Evolutionary conservation across 2,329 filamentous ascomycete genomes (phyloP), one percentile per base, ranked within the genome.

Genomic region (Zymoseptoria pseudotritici): DNA sequence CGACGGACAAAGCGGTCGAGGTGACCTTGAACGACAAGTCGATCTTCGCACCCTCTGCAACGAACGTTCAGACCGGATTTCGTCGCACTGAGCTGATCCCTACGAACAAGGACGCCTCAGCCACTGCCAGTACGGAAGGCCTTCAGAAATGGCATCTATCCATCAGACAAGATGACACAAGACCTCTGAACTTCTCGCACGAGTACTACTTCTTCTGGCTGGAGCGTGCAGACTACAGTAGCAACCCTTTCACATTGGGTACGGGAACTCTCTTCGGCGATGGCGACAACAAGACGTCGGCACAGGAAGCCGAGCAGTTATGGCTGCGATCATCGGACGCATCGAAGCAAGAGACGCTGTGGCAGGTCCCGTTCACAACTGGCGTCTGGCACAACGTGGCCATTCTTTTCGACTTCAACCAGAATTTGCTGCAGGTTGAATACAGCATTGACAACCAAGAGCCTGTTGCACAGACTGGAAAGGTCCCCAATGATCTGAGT

Each of bases 71-170:
- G 71, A 73, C 73, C 2, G 84, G 84, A 20, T 86, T 87, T 75
- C 79, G 84, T 50, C 82, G 84, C 63, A 82, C 81, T 1, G 83
- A 85, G 61, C 76, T 86, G 56, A 77, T 83, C 58, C 76, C 80
- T 71, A 20, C 19, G 3, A 52, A 52, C 50, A 76, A 65, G 74
- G 79, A 74, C 79, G 81, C 74, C 19, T 76, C 81, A 57, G 78
- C 78, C 51, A 83, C 84, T 56, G 64, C 73, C n/a, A 81, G 79
- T 21, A 82, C 78, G 46, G 70, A 71, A 24, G 83, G 83, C 26
- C 72, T 85, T 60, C 85, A 85, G 74, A 85, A 83, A 1, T 77
- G 86, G 55, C 84, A 87, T 72, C 86, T 83, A 72, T 83, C 80
- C 65, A 68, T 87, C 31, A 77, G 77, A 70, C 80, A 82, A 67